Percentiles rank a stretch among this genome's conserved stretches.
Conservation (phyloP, 768 basidiomycete species). For the Goffeauzyma gilvescens region DNA sequence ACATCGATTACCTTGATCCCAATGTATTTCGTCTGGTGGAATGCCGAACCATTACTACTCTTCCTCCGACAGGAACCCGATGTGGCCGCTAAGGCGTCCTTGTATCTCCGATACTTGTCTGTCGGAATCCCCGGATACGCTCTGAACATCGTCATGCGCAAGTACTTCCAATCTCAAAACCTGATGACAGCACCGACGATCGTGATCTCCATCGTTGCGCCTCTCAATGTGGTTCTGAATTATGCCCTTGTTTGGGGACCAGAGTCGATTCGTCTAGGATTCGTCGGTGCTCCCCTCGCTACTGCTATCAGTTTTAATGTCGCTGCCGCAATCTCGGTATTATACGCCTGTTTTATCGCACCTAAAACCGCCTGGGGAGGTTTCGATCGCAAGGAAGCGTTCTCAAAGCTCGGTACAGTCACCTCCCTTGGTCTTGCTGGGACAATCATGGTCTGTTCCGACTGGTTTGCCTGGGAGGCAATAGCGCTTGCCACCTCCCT, state of each 20-base stretch:
- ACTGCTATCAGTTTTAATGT: conserved; percentile 77
- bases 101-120: conserved; percentile 58
- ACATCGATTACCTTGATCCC: conserved; percentile 42
- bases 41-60: conserved; percentile 58
- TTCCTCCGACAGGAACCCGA: conserved; percentile 45
- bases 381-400: conserved; percentile 44
- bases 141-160: conserved; percentile 41
- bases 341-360: conserved; percentile 28
- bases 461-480: conserved; percentile 98
- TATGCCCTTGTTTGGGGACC: conserved; percentile 86
- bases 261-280: conserved; percentile 56
- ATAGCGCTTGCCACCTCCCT: conserved; percentile 38
- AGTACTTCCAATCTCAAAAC: conserved; percentile 71
- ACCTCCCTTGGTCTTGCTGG: conserved; percentile 43
- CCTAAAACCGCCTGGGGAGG: conserved; percentile 69
- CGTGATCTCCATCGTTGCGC: conserved; percentile 63
- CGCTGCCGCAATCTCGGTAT: conserved; percentile 33
- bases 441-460: conserved; percentile 44
- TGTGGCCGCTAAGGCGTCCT: conserved; percentile 54
- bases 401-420: conserved; percentile 48
- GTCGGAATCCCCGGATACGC: conserved; percentile 62
- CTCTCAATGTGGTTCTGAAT: conserved; percentile 64
- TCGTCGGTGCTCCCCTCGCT: conserved; percentile 78
- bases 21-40: conserved; percentile 58
- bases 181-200: conserved; percentile 69